Conservation (phyloP, 2,329 filamentous ascomycete genomes). For the Sporothrix sp. region DNA sequence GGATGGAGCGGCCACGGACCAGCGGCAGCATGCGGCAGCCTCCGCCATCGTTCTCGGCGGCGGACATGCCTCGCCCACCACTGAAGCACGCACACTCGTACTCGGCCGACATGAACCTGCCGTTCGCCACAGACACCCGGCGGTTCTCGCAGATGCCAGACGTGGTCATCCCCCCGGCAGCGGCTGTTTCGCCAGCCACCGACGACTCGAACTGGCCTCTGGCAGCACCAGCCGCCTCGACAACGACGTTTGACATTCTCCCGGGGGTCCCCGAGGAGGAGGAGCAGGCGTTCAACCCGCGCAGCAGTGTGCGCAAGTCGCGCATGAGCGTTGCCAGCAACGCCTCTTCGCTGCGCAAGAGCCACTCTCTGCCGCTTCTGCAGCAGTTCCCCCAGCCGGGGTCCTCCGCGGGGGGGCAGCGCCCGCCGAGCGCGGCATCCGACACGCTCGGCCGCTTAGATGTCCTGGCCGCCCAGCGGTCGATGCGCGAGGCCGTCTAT, state of each 20-base stretch:
- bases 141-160: constrained; percentile 31
- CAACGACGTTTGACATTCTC: constrained; percentile 34
- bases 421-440: constrained; percentile 37
- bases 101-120: constrained; percentile 20
- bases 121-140: constrained; percentile 18
- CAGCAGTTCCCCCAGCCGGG: constrained; percentile 32
- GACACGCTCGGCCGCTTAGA: constrained; percentile 42
- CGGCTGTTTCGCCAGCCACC: constrained; percentile 19
- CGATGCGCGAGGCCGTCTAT: constrained; percentile 21
- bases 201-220: constrained; percentile 38
- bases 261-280: constrained; percentile 56
- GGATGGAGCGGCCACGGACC: constrained; percentile 32
- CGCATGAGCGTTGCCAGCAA: constrained; percentile 38
- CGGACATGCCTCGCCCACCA: constrained; percentile 25
- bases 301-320: constrained; percentile 26
- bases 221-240: constrained; percentile 23
- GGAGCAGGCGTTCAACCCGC: constrained; percentile 32
- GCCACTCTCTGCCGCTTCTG: constrained; percentile 46
- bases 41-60: background rate
- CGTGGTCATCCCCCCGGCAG: background rate
- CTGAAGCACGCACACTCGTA: constrained; percentile 29
- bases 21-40: constrained; percentile 34
- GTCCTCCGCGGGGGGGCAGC: constrained; percentile 13
- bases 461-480: constrained; percentile 28
- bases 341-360: constrained; percentile 42